A percentile compares a stretch with the other conserved stretches of the same genome.
These are phyloP conservation scores for Phlebiopsis gigantea DNA, from an alignment of 768 basidiomycete genomes.

Conservation along the genomic window DNA sequence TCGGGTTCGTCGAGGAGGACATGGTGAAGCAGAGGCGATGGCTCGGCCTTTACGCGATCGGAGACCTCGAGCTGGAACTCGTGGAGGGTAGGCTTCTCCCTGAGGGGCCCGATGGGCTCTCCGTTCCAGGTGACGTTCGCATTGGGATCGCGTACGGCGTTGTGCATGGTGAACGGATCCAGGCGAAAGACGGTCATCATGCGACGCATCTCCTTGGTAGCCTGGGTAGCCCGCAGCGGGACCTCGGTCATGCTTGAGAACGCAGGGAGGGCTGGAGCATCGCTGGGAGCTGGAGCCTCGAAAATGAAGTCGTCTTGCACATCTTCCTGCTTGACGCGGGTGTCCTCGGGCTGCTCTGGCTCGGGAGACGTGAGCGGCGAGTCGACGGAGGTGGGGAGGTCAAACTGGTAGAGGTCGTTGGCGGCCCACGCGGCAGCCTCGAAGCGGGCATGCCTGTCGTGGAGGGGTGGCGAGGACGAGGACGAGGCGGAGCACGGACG, in stretches of 20 bases:
- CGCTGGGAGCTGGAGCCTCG: constrained; percentile 5
- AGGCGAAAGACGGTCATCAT: constrained; percentile 79
- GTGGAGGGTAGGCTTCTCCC: constrained; percentile 54
- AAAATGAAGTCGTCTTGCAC: constrained; percentile 11
- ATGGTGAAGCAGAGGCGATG: neutral
- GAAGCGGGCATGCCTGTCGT: neutral
- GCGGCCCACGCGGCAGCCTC: constrained; percentile 9
- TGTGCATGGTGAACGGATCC: constrained; percentile 62
- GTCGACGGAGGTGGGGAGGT: neutral
- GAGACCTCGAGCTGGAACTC: constrained; percentile 55
- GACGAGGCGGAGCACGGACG: neutral
- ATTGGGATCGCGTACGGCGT: constrained; percentile 38
- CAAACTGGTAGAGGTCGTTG: constrained; percentile 7
- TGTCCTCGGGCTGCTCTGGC: neutral
- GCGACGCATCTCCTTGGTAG: constrained; percentile 59
- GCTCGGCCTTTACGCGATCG: constrained; percentile 4
- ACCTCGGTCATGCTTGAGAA: constrained; percentile 31
- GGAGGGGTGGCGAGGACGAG: neutral
- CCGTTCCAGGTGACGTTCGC: constrained; percentile 14
- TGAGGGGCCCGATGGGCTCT: constrained; percentile 51
- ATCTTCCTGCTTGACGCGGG: constrained; percentile 12
- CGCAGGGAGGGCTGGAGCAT: neutral
- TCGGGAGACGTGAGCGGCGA: constrained; percentile 7
- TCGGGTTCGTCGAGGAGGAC: neutral
- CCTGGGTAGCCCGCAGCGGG: constrained; percentile 72